Evolutionary conservation across 129 eudicot species (phyloP).

Genomic region (Kitagawia praeruptora): DNA sequence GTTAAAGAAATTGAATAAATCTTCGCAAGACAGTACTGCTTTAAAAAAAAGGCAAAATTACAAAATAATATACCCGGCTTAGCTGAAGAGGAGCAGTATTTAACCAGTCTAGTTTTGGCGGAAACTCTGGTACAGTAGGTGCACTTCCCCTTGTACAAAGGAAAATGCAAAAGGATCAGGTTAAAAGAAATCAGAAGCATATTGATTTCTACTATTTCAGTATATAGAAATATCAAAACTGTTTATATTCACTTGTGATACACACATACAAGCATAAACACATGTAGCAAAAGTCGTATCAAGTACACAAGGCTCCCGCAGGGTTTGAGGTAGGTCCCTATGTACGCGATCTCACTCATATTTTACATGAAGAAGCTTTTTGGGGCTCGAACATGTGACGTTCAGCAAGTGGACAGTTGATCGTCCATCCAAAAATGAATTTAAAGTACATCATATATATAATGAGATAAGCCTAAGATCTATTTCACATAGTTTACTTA

Average conservation of each 20-base stretch:
- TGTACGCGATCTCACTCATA: not conserved
- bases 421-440: not conserved
- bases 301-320: not conserved
- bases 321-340: not conserved
- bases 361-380: not conserved
- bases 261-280: not conserved
- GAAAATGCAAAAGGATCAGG: constrained; percentile 12
- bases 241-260: too few species aligned
- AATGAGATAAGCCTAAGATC: not conserved
- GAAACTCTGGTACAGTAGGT: constrained; percentile 82
- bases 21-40: not conserved
- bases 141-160: constrained; percentile 44
- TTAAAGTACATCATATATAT: not conserved
- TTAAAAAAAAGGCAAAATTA: not conserved
- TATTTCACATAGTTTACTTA: not conserved
- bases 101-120: constrained; percentile 92
- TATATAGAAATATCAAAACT: not conserved
- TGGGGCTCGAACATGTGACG: not conserved
- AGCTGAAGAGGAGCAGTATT: constrained; percentile 94
- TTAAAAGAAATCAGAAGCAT: not conserved
- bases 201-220: not conserved
- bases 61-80: constrained; percentile 50
- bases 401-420: not conserved
- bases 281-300: not conserved
- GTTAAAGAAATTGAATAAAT: not conserved